Conservation (phyloP, 495 filamentous ascomycete genomes). For the Amorphotheca resinae region DNA sequence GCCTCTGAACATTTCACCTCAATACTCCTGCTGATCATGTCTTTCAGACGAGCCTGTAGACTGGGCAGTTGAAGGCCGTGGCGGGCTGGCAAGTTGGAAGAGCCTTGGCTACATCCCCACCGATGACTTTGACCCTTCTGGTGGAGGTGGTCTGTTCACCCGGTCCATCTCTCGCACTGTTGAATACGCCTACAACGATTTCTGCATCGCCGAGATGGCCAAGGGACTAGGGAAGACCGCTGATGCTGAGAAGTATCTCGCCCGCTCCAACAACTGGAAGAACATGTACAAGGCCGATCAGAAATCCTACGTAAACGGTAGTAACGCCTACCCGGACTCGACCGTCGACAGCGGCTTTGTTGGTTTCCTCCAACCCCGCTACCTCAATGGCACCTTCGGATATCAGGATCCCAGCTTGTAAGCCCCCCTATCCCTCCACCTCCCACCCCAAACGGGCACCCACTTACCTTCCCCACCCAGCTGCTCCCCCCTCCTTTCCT, state of each 20-base stretch:
- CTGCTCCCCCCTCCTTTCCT: slow-evolving; percentile 21
- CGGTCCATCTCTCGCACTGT: slow-evolving; percentile 53
- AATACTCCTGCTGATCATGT: neutral
- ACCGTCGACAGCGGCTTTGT: slow-evolving; percentile 26
- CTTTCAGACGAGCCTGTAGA: slow-evolving; percentile 34
- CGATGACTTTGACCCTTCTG: slow-evolving; percentile 56
- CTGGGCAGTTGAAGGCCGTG: slow-evolving; percentile 62
- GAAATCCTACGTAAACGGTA: slow-evolving; percentile 45
- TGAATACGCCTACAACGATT: slow-evolving; percentile 62
- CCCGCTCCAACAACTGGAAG: slow-evolving; percentile 55
- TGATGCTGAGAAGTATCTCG: slow-evolving; percentile 48
- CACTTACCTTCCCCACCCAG: too few species aligned
- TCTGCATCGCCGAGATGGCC: slow-evolving; percentile 47
- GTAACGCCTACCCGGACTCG: slow-evolving; percentile 45
- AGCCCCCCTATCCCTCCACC: slow-evolving; percentile 30
- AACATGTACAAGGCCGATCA: slow-evolving; percentile 56
- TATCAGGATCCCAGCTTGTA: slow-evolving; percentile 61
- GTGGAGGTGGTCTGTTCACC: slow-evolving; percentile 57
- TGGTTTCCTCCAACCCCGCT: slow-evolving; percentile 22
- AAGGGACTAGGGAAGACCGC: slow-evolving; percentile 38
- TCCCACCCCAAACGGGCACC: too few species aligned
- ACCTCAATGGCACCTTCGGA: slow-evolving; percentile 49
- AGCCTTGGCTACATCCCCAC: slow-evolving; percentile 54
- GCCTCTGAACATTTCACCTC: neutral
- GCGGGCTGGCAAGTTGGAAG: slow-evolving; percentile 47